These are phyloP conservation scores for Spizellomyces sp. DNA, from an alignment of 192 early-diverging fungal genomes.

Conservation along the genomic window DNA sequence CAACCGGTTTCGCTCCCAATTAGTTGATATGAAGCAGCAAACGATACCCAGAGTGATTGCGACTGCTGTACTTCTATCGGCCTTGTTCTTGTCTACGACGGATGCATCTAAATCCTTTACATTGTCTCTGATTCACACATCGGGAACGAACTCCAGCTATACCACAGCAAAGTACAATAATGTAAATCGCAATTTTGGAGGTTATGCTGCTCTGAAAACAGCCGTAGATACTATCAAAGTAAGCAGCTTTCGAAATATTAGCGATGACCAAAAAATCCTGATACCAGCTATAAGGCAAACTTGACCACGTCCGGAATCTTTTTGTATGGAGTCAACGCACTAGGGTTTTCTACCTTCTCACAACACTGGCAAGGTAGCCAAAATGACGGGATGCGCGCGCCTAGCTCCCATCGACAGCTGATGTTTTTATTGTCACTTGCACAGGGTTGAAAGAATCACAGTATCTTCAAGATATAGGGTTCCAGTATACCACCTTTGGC, in stretches of 20 bases:
- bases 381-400: background rate
- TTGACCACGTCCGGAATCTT: background rate
- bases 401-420: too few relatives aligned
- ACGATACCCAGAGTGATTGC: too few relatives aligned
- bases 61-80: too few relatives aligned
- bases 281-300: background rate
- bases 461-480: conserved; percentile 12
- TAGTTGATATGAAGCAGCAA: too few relatives aligned
- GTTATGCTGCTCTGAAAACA: conserved; percentile 12
- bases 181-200: conserved; percentile 11
- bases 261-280: background rate
- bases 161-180: background rate
- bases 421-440: too few relatives aligned
- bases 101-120: background rate
- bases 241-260: background rate
- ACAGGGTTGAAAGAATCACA: conserved; percentile 2
- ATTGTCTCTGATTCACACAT: background rate
- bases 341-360: conserved; percentile 14
- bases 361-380: conserved; percentile 12
- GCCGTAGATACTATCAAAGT: conserved; percentile 5
- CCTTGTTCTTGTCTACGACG: too few relatives aligned
- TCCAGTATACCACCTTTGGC: conserved; percentile 22
- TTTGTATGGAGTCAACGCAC: conserved; percentile 9
- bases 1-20: too few relatives aligned
- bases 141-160: background rate